Evolutionary conservation across 805 yeast species (phyloP).

Genomic region (Diddensiella santjacobensis): DNA sequence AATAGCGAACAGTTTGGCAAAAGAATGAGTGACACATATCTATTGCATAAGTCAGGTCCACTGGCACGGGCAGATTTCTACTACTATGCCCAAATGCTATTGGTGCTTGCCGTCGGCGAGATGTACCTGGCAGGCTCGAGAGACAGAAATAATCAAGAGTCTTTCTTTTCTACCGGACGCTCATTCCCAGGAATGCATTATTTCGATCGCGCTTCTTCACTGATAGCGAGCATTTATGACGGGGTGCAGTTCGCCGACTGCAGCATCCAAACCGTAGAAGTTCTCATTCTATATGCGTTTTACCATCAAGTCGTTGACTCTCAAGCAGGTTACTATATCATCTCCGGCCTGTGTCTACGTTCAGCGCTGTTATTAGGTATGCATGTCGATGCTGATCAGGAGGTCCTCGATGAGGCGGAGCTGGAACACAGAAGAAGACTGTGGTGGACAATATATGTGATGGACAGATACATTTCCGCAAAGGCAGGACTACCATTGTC

Average conservation of each 20-base stretch:
- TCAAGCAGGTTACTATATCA: slow-evolving; percentile 17
- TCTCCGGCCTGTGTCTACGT: slow-evolving; percentile 22
- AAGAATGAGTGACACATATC: slow-evolving; percentile 16
- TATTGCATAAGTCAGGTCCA: not conserved
- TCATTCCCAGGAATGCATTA: slow-evolving; percentile 20
- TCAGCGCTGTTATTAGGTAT: slow-evolving; percentile 22
- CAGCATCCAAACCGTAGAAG: slow-evolving; percentile 17
- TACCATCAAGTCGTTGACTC: slow-evolving; percentile 23
- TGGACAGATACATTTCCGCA: slow-evolving; percentile 24
- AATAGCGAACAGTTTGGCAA: slow-evolving; percentile 17
- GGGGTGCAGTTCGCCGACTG: slow-evolving; percentile 15
- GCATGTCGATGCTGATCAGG: slow-evolving; percentile 21
- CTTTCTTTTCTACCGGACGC: slow-evolving; percentile 4
- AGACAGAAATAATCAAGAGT: not conserved
- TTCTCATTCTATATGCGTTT: slow-evolving; percentile 20
- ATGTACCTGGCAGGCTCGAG: slow-evolving; percentile 19
- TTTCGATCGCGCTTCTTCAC: slow-evolving; percentile 17
- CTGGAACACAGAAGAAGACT: slow-evolving; percentile 25
- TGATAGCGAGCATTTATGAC: slow-evolving; percentile 15
- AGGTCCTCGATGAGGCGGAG: slow-evolving; percentile 11
- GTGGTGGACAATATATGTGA: slow-evolving; percentile 26
- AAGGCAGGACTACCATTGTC: slow-evolving; percentile 25
- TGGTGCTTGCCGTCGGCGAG: slow-evolving; percentile 25
- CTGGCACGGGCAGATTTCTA: slow-evolving; percentile 11
- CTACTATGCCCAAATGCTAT: slow-evolving; percentile 17